Evolutionary conservation across 148 eudicot genomes (phyloP), one percentile per base, ranked within the genome.

Genomic region (Nyssa sinensis): DNA sequence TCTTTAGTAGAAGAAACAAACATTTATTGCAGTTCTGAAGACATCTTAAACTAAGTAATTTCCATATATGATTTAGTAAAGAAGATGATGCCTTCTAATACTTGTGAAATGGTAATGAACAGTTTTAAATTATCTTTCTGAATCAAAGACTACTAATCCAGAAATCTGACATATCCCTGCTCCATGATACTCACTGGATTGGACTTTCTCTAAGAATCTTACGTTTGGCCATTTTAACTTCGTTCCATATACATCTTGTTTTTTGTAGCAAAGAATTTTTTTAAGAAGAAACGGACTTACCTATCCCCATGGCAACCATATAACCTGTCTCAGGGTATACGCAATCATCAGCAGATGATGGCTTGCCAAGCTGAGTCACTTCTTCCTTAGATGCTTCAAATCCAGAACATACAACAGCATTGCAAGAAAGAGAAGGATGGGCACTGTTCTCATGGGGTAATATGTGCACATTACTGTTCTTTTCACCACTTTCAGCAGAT

Each of bases 341-440:
- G 66, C 79, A 78, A 53, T 89, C 96, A 71, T 85, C 91, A 29
- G 83, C 77, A 64, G 90, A 88, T 64, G 90, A 88, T 69, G 74
- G 83, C 79, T 90, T 95, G 80, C 81, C 79, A 66, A 82, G 91
- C 84, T 95, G 99, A 66, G 91, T 86, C 51, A 95, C 97, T 89
- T 95, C 99, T 66, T 93, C 99, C 82, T 93, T 95, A 27, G 97
- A 95, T 73, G 83, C 91, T 77, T 95, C 99, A 82, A 78, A 75
- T 73, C 94, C 97, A 67, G 99, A 95, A 74, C 86, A 92, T 67
- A 95, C 81, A 81, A 95, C 69, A 23, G 97, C 99, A 90, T 95
- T 95, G 89, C 99, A 93, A 75, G 99, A 95, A 68, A 92, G 83
- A 79, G 97, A 95, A 79, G 96, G 97, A 75, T 91, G 96, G 31